Base-by-base conservation (phyloP, 2,329 filamentous ascomycete species). In the Albifimbria verrucaria region DNA sequence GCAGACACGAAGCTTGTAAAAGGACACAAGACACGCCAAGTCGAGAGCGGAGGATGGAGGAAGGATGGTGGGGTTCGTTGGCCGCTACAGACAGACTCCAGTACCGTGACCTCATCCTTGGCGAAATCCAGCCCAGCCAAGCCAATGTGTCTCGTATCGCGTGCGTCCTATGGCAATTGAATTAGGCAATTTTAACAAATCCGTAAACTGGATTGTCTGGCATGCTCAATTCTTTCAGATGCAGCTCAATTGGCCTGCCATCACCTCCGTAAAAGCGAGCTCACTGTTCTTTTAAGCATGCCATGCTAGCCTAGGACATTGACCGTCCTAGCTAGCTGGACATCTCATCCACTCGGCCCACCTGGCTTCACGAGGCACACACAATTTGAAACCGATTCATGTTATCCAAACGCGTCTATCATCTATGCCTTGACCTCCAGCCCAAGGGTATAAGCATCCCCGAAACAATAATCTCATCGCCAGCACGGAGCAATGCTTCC, bases 401-500 rank as follows among this genome's bases (percentile, higher is more conserved):
- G 26, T 39, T 39, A 39, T 39, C 32, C 32, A 39, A n/a, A 39
- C 18, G 32, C 32, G 18, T 39, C 32, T 39, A 39, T 17, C 12
- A 12, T 39, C 32, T 39, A 39, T 39, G 18, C 4, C 32, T 17
- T 6, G 11, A 17, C 50, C 41, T 51, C 55, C 52, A 45, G 24
- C 52, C 51, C 51, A 49, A 57, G 54, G 60, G 57, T 61, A 64
- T 63, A 39, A 39, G 12, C 32, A 39, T 39, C 54, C 42, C 36
- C 49, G 49, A 58, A 61, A 52, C 50, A 60, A 43, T 46, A 53
- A 49, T 48, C 51, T 54, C 53, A 53, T 45, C 53, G 48, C 49
- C 21, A 17, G 52, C 55, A 47, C 50, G 22, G 51, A 51, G 42
- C 52, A 39, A 39, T 39, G 32, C 32, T 39, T n/a, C n/a, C n/a